A percentile compares a stretch with the other conserved stretches of the same genome.
These are phyloP conservation scores for Coccinonectria pachysandricola DNA, from an alignment of 2,329 filamentous ascomycete species.

Conservation along the genomic window DNA sequence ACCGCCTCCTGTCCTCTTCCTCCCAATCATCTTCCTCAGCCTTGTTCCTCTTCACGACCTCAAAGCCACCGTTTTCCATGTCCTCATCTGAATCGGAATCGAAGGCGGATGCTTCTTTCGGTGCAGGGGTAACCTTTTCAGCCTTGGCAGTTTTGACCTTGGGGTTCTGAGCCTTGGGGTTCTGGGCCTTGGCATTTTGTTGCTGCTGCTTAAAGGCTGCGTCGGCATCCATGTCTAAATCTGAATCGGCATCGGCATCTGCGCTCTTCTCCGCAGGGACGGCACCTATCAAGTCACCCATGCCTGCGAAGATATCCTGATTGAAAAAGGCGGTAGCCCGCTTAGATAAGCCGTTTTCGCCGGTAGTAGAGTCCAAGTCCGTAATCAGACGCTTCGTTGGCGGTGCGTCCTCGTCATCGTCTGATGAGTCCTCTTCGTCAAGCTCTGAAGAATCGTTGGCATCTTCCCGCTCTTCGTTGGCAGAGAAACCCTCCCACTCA, in stretches of 20 bases:
- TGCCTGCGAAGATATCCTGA: slow-evolving; percentile 85
- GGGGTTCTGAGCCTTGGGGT: no score
- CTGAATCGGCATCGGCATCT: no score
- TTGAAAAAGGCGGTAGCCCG: slow-evolving; percentile 84
- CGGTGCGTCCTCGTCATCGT: slow-evolving; percentile 23
- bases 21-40: slow-evolving; percentile 54
- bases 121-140: no score
- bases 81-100: slow-evolving; percentile 24
- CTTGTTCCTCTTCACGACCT: slow-evolving; percentile 42
- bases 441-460: slow-evolving; percentile 44
- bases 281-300: slow-evolving; percentile 60
- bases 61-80: slow-evolving; percentile 43
- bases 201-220: slow-evolving; percentile 16
- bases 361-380: slow-evolving; percentile 22
- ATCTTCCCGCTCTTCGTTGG: slow-evolving; percentile 46
- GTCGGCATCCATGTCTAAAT: slow-evolving; percentile 24
- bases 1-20: slow-evolving; percentile 48
- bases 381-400: slow-evolving; percentile 23
- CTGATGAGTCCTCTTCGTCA: slow-evolving; percentile 39
- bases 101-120: no score
- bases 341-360: slow-evolving; percentile 3
- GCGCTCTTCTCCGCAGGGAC: no score
- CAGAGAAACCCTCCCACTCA: slow-evolving; percentile 86
- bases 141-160: no score
- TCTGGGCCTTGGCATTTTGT: slow-evolving; percentile 16